phyloP scores from a whole-genome alignment of 2,329 filamentous ascomycete species.

The Sarocladiaceae sp. region DNA sequence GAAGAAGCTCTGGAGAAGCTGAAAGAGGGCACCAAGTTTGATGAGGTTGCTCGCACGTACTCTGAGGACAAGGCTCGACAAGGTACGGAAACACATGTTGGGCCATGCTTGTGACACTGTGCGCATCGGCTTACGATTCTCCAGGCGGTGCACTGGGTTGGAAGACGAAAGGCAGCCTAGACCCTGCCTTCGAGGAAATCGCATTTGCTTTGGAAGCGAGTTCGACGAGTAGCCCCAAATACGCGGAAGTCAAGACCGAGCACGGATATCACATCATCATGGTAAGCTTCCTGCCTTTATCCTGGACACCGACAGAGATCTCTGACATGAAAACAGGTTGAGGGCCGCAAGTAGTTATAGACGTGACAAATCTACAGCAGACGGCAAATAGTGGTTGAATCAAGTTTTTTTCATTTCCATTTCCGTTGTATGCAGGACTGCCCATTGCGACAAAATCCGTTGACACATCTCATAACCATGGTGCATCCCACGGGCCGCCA shows the following conservation, averaged over 20 bases:
- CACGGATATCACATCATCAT: slow-evolving; percentile 79
- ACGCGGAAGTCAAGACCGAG: slow-evolving; percentile 64
- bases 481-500: background rate
- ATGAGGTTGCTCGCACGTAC: slow-evolving; percentile 65
- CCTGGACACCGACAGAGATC: too few relatives aligned
- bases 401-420: slow-evolving; percentile 33
- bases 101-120: slow-evolving; percentile 1
- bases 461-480: slow-evolving; percentile 20
- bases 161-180: slow-evolving; percentile 62
- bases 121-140: background rate
- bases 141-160: slow-evolving; percentile 65
- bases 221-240: slow-evolving; percentile 56
- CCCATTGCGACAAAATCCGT: slow-evolving; percentile 16
- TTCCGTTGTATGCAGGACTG: slow-evolving; percentile 22
- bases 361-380: background rate
- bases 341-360: slow-evolving; percentile 31
- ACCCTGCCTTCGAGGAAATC: slow-evolving; percentile 64
- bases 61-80: slow-evolving; percentile 72
- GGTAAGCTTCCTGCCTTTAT: slow-evolving; percentile 40
- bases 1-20: slow-evolving; percentile 68
- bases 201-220: slow-evolving; percentile 64
- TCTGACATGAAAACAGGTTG: slow-evolving; percentile 23
- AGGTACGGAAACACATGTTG: slow-evolving; percentile 33
- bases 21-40: slow-evolving; percentile 61
- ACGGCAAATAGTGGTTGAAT: background rate